A percentile compares a stretch with the other conserved stretches of the same genome.
These are phyloP conservation scores for Podaxis sp. DNA, from an alignment of 768 basidiomycete species.

Conservation along the genomic window DNA sequence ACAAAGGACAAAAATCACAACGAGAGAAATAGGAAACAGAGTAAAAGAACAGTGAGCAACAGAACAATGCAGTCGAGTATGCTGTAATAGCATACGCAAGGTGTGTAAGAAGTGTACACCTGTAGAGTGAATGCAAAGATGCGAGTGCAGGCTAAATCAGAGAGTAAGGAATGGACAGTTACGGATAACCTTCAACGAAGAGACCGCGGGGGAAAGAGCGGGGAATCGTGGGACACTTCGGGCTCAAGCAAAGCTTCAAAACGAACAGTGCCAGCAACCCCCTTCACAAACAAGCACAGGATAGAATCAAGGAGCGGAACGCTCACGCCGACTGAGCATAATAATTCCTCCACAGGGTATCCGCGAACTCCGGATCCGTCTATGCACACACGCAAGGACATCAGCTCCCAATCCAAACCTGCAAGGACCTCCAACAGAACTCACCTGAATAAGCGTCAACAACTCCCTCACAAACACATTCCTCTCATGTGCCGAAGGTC, in stretches of 20 bases:
- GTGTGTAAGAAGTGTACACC: background rate
- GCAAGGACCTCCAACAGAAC: slow-evolving; percentile 23
- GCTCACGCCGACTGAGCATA: background rate
- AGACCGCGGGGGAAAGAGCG: background rate
- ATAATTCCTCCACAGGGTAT: slow-evolving; percentile 27
- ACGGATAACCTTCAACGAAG: background rate
- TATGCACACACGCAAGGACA: slow-evolving; percentile 24
- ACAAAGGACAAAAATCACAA: no score
- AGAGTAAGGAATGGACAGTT: background rate
- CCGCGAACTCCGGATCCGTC: slow-evolving; percentile 69
- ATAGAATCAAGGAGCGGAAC: background rate
- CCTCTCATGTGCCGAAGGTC: slow-evolving; percentile 36
- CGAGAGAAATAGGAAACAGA: background rate
- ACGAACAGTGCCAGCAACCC: no score
- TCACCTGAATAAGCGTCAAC: slow-evolving; percentile 60
- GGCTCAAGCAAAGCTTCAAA: no score
- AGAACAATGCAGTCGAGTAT: background rate
- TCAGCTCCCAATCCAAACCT: slow-evolving; percentile 4
- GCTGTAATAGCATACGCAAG: background rate
- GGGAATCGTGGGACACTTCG: background rate
- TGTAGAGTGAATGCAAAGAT: background rate
- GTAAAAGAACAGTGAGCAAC: no score
- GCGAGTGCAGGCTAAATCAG: background rate
- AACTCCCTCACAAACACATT: slow-evolving; percentile 62
- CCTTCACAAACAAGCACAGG: background rate